phyloP scores from a whole-genome alignment of 2,329 filamentous ascomycete genomes.

The Ophiostoma ips region DNA sequence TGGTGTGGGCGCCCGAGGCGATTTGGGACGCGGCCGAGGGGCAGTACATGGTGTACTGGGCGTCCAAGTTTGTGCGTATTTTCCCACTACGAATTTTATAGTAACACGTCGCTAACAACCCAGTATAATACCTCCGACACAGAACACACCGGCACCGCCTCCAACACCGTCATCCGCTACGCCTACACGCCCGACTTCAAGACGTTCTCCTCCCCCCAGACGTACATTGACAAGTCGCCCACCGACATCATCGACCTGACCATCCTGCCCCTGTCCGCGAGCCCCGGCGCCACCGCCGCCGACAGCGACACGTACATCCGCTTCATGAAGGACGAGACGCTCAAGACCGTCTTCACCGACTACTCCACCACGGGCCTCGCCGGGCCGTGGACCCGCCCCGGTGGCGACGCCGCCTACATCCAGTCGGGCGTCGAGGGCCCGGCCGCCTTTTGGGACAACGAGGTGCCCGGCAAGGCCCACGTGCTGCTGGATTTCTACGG shows the following conservation, averaged over 20 bases:
- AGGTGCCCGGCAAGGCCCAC: conserved; percentile 25
- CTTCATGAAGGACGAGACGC: conserved; percentile 42
- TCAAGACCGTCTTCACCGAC: conserved; percentile 37
- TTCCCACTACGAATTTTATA: neutral
- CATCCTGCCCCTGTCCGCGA: conserved; percentile 31
- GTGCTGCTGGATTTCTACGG: conserved; percentile 37
- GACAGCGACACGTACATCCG: conserved; percentile 27
- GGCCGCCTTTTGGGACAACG: conserved; percentile 30
- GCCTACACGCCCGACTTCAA: conserved; percentile 41
- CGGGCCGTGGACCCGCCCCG: conserved; percentile 36
- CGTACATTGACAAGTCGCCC: conserved; percentile 33
- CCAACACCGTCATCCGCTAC: conserved; percentile 34
- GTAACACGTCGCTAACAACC: neutral
- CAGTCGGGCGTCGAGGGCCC: conserved; percentile 29
- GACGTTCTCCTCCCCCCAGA: conserved; percentile 35
- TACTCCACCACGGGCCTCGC: conserved; percentile 33
- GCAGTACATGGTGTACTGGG: conserved; percentile 33
- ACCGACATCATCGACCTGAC: conserved; percentile 42
- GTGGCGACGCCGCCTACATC: conserved; percentile 28
- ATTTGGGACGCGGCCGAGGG: conserved; percentile 34
- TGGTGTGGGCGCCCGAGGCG: conserved; percentile 45
- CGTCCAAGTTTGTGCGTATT: conserved; percentile 25
- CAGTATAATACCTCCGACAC: conserved; percentile 31
- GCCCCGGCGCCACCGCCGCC: conserved; percentile 8
- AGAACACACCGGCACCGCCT: conserved; percentile 31